These are phyloP conservation scores for Elaeis guineensis DNA, from an alignment of 176 grass and related monocot species.

Conservation along the genomic window DNA sequence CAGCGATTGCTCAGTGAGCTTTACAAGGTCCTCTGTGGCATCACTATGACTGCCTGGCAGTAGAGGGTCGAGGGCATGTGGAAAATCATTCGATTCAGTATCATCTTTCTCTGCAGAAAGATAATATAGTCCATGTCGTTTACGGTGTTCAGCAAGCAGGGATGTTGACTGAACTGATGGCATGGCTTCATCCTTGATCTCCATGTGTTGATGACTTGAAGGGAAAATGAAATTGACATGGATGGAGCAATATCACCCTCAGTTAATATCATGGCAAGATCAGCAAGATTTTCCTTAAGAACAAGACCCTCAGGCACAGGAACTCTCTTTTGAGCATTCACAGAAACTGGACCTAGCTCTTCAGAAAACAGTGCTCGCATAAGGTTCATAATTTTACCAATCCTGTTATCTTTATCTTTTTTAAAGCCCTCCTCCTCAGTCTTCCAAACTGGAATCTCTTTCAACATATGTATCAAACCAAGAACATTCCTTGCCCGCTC, in stretches of 20 bases:
- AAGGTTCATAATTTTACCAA: conserved; percentile 36
- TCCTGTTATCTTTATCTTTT: conserved; percentile 7
- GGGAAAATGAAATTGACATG: conserved; percentile 42
- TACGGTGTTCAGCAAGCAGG: conserved; percentile 77
- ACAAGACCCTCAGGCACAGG: conserved; percentile 32
- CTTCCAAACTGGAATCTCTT: conserved; percentile 31
- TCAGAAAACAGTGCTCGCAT: conserved; percentile 61
- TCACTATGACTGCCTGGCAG: conserved; percentile 28
- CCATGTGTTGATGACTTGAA: conserved; percentile 10
- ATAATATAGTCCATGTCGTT: conserved; percentile 74
- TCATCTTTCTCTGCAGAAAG: conserved; percentile 50
- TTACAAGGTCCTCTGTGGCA: conserved; percentile 24
- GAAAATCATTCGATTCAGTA: conserved; percentile 52
- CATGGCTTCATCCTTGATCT: conserved; percentile 34
- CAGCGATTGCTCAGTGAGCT: conserved; percentile 20
- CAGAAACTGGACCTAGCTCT: conserved; percentile 71
- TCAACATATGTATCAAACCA: conserved; percentile 40
- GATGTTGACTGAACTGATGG: conserved; percentile 31
- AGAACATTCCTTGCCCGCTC: conserved; percentile 78
- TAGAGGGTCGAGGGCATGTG: conserved; percentile 49
- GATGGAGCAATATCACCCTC: conserved; percentile 36
- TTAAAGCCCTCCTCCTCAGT: conserved; percentile 20
- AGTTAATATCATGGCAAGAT: conserved; percentile 33
- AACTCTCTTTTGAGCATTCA: conserved; percentile 65
- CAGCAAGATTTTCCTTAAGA: conserved; percentile 54